These are phyloP conservation scores for Penicillium steckii DNA, from an alignment of 495 filamentous ascomycete species.

Conservation along the genomic window DNA sequence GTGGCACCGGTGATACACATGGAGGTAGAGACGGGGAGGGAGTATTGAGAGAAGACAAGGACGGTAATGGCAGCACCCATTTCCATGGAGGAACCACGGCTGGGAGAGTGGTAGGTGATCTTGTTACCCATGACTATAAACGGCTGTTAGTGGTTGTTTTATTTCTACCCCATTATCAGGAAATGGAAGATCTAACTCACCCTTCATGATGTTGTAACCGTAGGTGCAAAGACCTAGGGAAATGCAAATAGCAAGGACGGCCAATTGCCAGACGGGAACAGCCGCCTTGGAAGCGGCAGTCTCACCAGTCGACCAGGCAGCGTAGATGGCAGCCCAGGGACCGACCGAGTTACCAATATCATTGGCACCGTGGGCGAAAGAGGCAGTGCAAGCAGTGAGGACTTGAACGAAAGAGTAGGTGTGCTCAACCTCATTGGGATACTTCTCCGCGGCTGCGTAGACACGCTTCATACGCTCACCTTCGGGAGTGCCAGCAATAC, in stretches of 20 bases:
- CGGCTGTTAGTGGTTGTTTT: slow-evolving; percentile 19
- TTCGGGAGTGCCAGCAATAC: slow-evolving; percentile 63
- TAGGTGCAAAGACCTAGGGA: slow-evolving; percentile 60
- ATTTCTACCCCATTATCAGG: neutral
- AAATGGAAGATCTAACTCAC: slow-evolving; percentile 22
- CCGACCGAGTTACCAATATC: slow-evolving; percentile 77
- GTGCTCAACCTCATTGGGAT: slow-evolving; percentile 75
- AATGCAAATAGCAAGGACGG: slow-evolving; percentile 51
- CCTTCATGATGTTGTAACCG: slow-evolving; percentile 70
- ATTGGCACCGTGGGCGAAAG: slow-evolving; percentile 79
- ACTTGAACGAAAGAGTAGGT: slow-evolving; percentile 75
- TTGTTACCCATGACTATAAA: slow-evolving; percentile 61
- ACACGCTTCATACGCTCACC: slow-evolving; percentile 62
- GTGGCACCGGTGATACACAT: slow-evolving; percentile 62
- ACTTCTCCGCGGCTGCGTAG: slow-evolving; percentile 59
- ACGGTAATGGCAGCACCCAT: slow-evolving; percentile 66
- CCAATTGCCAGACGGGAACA: slow-evolving; percentile 61
- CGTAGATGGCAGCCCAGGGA: slow-evolving; percentile 68
- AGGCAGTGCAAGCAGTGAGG: slow-evolving; percentile 70
- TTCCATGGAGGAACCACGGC: slow-evolving; percentile 62
- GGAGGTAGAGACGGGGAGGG: slow-evolving; percentile 58
- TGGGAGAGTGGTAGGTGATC: slow-evolving; percentile 65
- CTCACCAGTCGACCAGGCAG: slow-evolving; percentile 59
- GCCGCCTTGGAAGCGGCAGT: slow-evolving; percentile 46
- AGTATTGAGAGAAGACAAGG: slow-evolving; percentile 60